Percentiles rank a stretch among this genome's conserved stretches.
These are phyloP conservation scores for Nepenthes alata DNA, from an alignment of 179 eudicot genomes.

Conservation along the genomic window DNA sequence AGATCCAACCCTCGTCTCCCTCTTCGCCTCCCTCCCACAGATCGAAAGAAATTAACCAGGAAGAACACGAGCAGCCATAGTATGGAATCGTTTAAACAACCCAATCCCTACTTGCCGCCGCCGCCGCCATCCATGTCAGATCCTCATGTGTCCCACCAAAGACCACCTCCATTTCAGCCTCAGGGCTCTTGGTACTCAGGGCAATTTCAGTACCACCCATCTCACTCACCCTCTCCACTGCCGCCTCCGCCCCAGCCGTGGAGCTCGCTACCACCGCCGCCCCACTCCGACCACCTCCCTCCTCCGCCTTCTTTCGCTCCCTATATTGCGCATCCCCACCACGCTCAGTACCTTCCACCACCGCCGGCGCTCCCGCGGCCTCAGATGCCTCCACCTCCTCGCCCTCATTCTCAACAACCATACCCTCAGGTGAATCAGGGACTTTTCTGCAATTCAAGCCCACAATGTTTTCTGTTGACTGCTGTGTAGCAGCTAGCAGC, in stretches of 20 bases:
- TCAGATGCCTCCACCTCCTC: slow-evolving; percentile 19
- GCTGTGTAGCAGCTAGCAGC: too few species aligned
- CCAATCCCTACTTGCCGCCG: slow-evolving; percentile 31
- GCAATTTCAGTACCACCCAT: slow-evolving; percentile 36
- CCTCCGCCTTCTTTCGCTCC: slow-evolving; percentile 22
- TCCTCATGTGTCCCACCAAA: slow-evolving; percentile 10
- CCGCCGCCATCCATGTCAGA: slow-evolving; percentile 20
- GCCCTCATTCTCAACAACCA: slow-evolving; percentile 15
- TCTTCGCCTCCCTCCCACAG: too few species aligned
- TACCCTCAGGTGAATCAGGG: slow-evolving; percentile 34
- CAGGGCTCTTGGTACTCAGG: slow-evolving; percentile 33
- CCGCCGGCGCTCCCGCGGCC: slow-evolving; percentile 24
- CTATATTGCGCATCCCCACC: slow-evolving; percentile 22
- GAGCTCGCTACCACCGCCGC: slow-evolving; percentile 28
- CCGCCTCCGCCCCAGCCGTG: slow-evolving; percentile 20
- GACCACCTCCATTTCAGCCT: slow-evolving; percentile 18
- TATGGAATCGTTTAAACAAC: slow-evolving; percentile 25
- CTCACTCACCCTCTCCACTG: slow-evolving; percentile 29
- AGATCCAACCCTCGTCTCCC: too few species aligned
- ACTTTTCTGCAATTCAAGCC: not conserved
- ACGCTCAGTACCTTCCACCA: slow-evolving; percentile 27
- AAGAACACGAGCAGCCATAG: too few species aligned
- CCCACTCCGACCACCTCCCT: slow-evolving; percentile 11
- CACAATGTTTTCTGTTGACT: not conserved
- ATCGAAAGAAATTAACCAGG: too few species aligned